Evolutionary conservation across 2,329 filamentous ascomycete species (phyloP).

Genomic region (Exophiala calicioides): DNA sequence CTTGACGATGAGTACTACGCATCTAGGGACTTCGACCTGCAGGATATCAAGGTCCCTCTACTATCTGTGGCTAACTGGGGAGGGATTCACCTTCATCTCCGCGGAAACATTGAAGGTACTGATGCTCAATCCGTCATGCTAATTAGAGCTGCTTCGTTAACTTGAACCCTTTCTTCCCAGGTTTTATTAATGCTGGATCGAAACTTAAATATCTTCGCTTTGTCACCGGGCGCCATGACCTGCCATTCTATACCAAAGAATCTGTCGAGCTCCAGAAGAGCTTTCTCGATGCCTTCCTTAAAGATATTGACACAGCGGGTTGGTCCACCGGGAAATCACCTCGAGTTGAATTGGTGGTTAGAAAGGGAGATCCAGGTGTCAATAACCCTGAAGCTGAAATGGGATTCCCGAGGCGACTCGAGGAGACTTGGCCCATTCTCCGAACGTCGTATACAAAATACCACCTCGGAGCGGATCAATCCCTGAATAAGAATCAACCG

Average conservation of each 20-base stretch:
- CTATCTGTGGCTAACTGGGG: conserved; percentile 71
- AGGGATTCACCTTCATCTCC: conserved; percentile 67
- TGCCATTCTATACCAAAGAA: too few species aligned
- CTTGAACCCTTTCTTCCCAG: too few species aligned
- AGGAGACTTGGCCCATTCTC: conserved; percentile 67
- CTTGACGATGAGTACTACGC: conserved; percentile 66
- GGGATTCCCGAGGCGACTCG: conserved; percentile 55
- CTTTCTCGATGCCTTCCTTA: conserved; percentile 72
- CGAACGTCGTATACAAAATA: conserved; percentile 64
- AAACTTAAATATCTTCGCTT: too few species aligned
- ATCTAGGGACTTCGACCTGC: conserved; percentile 64
- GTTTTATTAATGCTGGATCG: too few species aligned
- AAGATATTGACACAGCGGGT: conserved; percentile 59
- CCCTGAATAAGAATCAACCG: too few species aligned
- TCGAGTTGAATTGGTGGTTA: conserved; percentile 61
- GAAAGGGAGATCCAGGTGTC: conserved; percentile 56
- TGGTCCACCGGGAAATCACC: conserved; percentile 47
- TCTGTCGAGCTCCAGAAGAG: too few species aligned
- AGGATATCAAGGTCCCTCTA: conserved; percentile 68
- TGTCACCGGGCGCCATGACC: too few species aligned
- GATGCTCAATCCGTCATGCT: too few species aligned
- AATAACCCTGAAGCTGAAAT: conserved; percentile 46
- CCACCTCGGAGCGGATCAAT: conserved; percentile 56
- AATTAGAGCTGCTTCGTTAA: too few species aligned
- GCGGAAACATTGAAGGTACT: conserved; percentile 70